Evolutionary conservation across 208 protist species (phyloP).

Genomic region (Leishmania major): DNA sequence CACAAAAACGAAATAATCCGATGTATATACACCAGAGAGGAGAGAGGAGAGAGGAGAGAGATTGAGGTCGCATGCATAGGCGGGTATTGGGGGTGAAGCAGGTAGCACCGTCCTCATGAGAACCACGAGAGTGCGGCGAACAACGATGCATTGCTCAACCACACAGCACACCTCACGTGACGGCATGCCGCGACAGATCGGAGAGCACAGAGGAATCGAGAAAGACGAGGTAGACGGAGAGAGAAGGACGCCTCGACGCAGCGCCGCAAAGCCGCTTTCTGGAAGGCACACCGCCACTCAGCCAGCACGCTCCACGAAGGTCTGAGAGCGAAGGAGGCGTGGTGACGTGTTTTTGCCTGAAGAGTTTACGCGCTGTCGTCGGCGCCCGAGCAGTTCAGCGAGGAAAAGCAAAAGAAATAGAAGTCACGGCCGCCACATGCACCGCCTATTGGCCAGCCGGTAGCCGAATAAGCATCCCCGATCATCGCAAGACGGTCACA

Average conservation of each 20-base stretch:
- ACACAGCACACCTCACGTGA: background rate
- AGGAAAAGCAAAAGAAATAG: conserved; percentile 8
- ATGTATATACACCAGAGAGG: background rate
- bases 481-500: background rate
- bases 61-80: background rate
- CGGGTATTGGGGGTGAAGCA: background rate
- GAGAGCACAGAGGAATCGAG: conserved; percentile 16
- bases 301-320: background rate
- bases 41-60: background rate
- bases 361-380: background rate
- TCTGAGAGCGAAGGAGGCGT: background rate
- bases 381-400: background rate
- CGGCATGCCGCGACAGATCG: background rate
- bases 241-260: background rate
- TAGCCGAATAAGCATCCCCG: background rate
- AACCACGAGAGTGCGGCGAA: background rate
- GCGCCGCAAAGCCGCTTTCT: background rate
- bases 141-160: background rate
- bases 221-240: background rate
- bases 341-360: background rate
- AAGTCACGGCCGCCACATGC: background rate
- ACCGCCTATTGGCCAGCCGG: background rate
- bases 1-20: background rate
- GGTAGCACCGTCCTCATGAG: background rate
- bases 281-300: background rate